A percentile compares a stretch with the other conserved stretches of the same genome.
These are phyloP conservation scores for Lycium barbarum DNA, from an alignment of 257 asterid species.

Conservation along the genomic window DNA sequence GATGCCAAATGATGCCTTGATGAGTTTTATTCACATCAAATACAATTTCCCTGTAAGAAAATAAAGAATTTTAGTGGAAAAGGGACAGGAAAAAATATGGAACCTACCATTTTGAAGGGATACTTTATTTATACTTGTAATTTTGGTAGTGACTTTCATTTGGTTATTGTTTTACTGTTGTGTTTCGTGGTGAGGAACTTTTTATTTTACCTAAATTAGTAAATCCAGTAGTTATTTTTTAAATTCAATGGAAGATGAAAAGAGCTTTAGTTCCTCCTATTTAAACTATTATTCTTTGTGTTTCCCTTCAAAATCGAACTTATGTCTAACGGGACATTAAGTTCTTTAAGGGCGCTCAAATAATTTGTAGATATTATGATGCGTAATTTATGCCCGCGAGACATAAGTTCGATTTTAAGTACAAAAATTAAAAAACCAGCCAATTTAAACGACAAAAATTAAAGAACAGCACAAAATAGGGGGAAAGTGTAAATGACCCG, in stretches of 20 bases:
- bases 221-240: neutral
- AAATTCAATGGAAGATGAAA: too few species aligned
- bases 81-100: neutral
- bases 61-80: neutral
- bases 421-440: too few species aligned
- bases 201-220: neutral
- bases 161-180: neutral
- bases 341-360: too few species aligned
- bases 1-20: neutral
- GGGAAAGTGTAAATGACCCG: too few species aligned
- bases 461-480: too few species aligned
- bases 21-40: neutral
- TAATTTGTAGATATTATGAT: too few species aligned
- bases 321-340: too few species aligned
- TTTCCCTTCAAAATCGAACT: neutral
- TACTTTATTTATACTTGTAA: neutral
- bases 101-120: neutral
- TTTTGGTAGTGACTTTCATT: neutral
- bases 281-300: neutral
- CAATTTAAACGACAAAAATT: too few species aligned
- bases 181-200: neutral
- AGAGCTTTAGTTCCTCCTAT: neutral
- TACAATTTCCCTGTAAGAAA: neutral
- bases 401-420: too few species aligned
- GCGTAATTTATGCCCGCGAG: too few species aligned